Percentiles rank a stretch among this genome's conserved stretches.
These are phyloP conservation scores for Fusarium sp. DNA, from an alignment of 2,329 filamentous ascomycete genomes.

Conservation along the genomic window DNA sequence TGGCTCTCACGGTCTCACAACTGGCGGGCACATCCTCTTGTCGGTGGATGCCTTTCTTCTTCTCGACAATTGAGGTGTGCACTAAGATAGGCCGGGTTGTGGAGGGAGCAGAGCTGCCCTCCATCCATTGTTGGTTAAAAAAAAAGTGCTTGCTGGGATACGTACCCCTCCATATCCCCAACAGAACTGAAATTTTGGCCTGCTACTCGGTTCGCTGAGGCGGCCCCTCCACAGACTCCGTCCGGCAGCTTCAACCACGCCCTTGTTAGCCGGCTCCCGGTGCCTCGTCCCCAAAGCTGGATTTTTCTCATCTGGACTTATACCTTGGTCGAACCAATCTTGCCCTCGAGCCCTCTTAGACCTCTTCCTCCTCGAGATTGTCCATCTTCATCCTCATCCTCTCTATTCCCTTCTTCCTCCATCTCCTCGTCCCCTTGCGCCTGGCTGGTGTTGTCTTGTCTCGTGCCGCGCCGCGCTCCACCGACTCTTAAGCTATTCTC, in stretches of 20 bases:
- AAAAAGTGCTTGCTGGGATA: conserved; percentile 38
- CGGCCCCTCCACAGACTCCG: conserved; percentile 42
- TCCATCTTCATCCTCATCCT: conserved; percentile 42
- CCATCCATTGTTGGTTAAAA: conserved; percentile 23
- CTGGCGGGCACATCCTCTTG: conserved; percentile 1
- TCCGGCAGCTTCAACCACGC: conserved; percentile 41
- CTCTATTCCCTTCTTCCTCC: conserved; percentile 32
- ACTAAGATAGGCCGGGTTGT: conserved; percentile 42
- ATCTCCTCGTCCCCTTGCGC: conserved; percentile 35
- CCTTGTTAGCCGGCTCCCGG: conserved; percentile 38
- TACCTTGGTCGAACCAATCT: conserved; percentile 45
- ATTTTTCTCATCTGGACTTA: conserved; percentile 47
- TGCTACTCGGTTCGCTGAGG: conserved; percentile 44
- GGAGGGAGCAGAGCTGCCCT: conserved; percentile 35
- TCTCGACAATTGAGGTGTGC: conserved; percentile 33
- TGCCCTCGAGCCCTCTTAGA: conserved; percentile 38
- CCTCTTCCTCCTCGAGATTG: conserved; percentile 46
- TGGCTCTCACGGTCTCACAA: conserved; percentile 40
- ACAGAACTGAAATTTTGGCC: conserved; percentile 56
- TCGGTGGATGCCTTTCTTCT: conserved; percentile 35
- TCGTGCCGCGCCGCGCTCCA: conserved; percentile 42
- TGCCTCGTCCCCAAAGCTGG: conserved; percentile 33
- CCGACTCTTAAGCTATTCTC: conserved; percentile 40
- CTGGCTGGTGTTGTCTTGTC: conserved; percentile 46
- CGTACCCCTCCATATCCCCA: conserved; percentile 54